These are phyloP conservation scores for Exophiala oligosperma DNA, from an alignment of 2,329 filamentous ascomycete genomes.

Conservation along the genomic window DNA sequence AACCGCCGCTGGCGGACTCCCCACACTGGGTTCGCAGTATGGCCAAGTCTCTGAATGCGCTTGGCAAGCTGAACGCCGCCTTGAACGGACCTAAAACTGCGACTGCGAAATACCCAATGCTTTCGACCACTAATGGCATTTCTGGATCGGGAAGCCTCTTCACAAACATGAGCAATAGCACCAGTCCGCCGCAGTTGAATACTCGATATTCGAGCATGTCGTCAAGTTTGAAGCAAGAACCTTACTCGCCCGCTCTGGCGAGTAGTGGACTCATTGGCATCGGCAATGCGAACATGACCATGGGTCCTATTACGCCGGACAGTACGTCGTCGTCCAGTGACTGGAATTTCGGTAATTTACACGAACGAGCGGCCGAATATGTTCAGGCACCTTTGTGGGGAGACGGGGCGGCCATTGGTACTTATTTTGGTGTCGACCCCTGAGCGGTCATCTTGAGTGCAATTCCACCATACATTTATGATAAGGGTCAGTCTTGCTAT, in stretches of 20 bases:
- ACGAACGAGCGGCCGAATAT: slow-evolving; percentile 49
- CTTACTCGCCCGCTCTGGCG: slow-evolving; percentile 17
- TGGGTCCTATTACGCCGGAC: slow-evolving; percentile 47
- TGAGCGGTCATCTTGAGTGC: too few species aligned
- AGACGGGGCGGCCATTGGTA: slow-evolving; percentile 6
- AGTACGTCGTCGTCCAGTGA: slow-evolving; percentile 44
- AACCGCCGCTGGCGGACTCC: slow-evolving; percentile 17
- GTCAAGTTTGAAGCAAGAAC: slow-evolving; percentile 14
- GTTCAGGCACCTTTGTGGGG: slow-evolving; percentile 49
- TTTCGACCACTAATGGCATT: neutral
- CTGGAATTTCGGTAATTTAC: slow-evolving; percentile 47
- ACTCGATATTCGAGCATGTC: slow-evolving; percentile 15
- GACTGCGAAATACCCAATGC: slow-evolving; percentile 3
- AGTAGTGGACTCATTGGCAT: slow-evolving; percentile 7
- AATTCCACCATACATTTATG: too few species aligned
- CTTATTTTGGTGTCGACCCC: neutral
- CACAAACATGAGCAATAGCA: slow-evolving; percentile 25
- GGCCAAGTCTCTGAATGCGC: slow-evolving; percentile 45
- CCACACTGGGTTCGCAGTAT: slow-evolving; percentile 48
- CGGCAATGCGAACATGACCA: slow-evolving; percentile 1
- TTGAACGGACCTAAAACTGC: slow-evolving; percentile 30
- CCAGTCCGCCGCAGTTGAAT: slow-evolving; percentile 14
- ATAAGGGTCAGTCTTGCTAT: too few species aligned
- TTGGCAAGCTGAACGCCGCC: slow-evolving; percentile 47
- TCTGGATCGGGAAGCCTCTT: slow-evolving; percentile 13